phyloP scores from a whole-genome alignment of 805 yeast species.

The Yarrowia phangngaensis region DNA sequence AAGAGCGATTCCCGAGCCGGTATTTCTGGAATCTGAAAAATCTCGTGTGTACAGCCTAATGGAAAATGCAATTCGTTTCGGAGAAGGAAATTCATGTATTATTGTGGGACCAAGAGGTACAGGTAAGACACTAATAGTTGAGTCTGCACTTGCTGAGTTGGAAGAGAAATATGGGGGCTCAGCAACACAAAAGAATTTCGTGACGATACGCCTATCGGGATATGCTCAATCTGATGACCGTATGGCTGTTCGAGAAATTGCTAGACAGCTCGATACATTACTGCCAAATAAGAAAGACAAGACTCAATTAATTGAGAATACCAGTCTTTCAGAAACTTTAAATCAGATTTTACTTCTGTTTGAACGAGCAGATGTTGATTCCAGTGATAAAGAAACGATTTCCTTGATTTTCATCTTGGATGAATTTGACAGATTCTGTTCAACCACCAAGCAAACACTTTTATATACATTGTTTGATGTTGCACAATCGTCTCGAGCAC shows the following conservation, averaged over 20 bases:
- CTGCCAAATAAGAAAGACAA: constrained; percentile 30
- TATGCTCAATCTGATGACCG: constrained; percentile 68
- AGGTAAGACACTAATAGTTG: constrained; percentile 68
- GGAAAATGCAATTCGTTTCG: constrained; percentile 58
- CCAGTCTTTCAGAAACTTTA: constrained; percentile 36
- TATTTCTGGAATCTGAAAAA: constrained; percentile 42
- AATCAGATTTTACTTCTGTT: constrained; percentile 35
- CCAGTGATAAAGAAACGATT: constrained; percentile 36
- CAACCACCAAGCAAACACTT: constrained; percentile 70
- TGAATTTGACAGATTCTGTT: constrained; percentile 76
- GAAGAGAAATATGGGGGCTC: constrained; percentile 38
- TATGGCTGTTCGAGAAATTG: constrained; percentile 78
- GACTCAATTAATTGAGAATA: constrained; percentile 33
- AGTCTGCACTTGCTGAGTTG: constrained; percentile 52
- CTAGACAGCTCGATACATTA: constrained; percentile 63
- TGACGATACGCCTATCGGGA: constrained; percentile 66
- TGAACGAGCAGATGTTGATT: constrained; percentile 32
- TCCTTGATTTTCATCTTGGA: constrained; percentile 78
- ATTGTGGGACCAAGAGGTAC: constrained; percentile 74
- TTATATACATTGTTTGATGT: constrained; percentile 84
- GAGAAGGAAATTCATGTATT: constrained; percentile 78
- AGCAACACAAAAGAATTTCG: constrained; percentile 46
- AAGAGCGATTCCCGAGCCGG: constrained; percentile 33
- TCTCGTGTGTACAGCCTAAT: constrained; percentile 55
- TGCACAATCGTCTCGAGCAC: constrained; percentile 65